A percentile compares a stretch with the other conserved stretches of the same genome.
phyloP scores from a whole-genome alignment of 164 flowering plant genomes.

The Stephania cephalantha region DNA sequence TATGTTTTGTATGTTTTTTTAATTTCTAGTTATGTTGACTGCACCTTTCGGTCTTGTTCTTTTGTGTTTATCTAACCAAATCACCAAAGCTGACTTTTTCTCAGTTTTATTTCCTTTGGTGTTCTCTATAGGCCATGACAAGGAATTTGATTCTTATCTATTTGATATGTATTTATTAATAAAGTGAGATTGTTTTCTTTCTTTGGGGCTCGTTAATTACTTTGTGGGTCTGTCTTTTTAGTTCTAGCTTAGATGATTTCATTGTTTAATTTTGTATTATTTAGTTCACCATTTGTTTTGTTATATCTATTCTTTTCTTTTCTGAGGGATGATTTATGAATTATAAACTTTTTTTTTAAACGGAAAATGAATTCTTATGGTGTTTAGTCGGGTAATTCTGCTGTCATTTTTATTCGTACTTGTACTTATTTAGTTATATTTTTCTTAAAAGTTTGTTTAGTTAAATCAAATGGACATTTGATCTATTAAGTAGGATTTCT shows the following conservation, averaged over 20 bases:
- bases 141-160: not conserved
- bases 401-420: no score
- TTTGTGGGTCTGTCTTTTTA: not conserved
- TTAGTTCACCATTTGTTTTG: no score
- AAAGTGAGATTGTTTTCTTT: not conserved
- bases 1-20: no score
- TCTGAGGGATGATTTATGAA: not conserved
- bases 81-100: not conserved
- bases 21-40: not conserved
- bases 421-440: no score
- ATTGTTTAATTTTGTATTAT: not conserved
- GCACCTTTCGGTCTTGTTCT: not conserved
- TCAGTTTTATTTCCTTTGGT: not conserved
- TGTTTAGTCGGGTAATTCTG: not conserved
- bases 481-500: not conserved
- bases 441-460: no score
- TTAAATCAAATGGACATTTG: no score
- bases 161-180: no score
- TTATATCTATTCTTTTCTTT: not conserved
- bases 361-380: not conserved
- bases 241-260: not conserved
- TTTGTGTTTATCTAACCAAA: not conserved
- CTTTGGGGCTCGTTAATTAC: not conserved
- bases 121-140: not conserved
- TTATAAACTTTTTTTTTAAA: no score